These are phyloP conservation scores for Aspergillus eucalypticola DNA, from an alignment of 2,329 filamentous ascomycete genomes.

Conservation along the genomic window DNA sequence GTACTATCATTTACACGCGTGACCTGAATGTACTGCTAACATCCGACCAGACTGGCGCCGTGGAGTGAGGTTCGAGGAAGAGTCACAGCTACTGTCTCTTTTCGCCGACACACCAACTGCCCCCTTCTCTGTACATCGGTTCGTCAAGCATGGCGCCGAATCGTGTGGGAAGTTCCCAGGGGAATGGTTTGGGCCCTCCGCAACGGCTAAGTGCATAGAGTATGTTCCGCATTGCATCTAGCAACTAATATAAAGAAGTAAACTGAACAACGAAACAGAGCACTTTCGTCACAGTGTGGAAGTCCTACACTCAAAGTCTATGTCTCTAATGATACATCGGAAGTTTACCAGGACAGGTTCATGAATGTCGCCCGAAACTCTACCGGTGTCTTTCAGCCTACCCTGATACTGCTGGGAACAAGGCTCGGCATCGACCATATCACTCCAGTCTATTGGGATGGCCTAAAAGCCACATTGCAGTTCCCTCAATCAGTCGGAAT, in stretches of 20 bases:
- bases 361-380: slow-evolving; percentile 72
- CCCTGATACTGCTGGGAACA: slow-evolving; percentile 83
- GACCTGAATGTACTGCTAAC: slow-evolving; percentile 23
- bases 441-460: slow-evolving; percentile 92
- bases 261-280: slow-evolving; percentile 52
- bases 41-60: slow-evolving; percentile 70
- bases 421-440: slow-evolving; percentile 91
- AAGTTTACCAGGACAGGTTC: slow-evolving; percentile 90
- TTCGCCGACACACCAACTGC: slow-evolving; percentile 87
- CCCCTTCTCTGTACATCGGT: slow-evolving; percentile 92
- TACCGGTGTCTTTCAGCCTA: slow-evolving; percentile 71
- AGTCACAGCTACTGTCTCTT: slow-evolving; percentile 70
- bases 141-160: slow-evolving; percentile 81
- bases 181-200: slow-evolving; percentile 98
- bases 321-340: slow-evolving; percentile 82
- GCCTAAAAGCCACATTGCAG: slow-evolving; percentile 79
- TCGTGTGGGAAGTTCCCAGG: slow-evolving; percentile 93
- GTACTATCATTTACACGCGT: slow-evolving; percentile 46
- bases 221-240: slow-evolving; percentile 48
- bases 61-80: slow-evolving; percentile 57
- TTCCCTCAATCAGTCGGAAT: slow-evolving; percentile 94
- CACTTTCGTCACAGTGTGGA: slow-evolving; percentile 67
- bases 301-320: slow-evolving; percentile 74
- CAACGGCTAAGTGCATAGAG: slow-evolving; percentile 92
- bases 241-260: neutral